A percentile compares a stretch with the other conserved stretches of the same genome.
Conservation (phyloP, 768 basidiomycete species). For the Lentinula detonsa region DNA sequence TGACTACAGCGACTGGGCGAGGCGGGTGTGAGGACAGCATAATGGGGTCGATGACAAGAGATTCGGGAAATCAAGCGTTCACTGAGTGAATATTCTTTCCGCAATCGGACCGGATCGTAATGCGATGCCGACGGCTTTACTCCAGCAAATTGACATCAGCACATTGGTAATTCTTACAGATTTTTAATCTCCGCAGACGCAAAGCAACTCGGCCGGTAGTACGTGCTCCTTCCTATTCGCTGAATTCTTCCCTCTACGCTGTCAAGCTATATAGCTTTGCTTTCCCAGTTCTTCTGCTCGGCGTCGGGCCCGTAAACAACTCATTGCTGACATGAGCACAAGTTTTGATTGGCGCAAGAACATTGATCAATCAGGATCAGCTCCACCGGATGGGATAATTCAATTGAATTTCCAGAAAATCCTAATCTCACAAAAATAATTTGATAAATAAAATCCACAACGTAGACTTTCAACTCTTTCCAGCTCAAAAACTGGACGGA, state of each 20-base stretch:
- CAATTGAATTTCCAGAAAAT: neutral
- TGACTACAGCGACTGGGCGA: neutral
- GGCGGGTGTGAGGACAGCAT: conserved; percentile 4
- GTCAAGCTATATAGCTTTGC: neutral
- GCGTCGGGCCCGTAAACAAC: neutral
- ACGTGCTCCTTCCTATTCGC: neutral
- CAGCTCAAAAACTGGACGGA: no score
- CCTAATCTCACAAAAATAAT: neutral
- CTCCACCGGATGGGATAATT: neutral
- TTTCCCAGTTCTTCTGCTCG: neutral
- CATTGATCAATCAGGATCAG: neutral
- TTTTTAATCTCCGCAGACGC: neutral
- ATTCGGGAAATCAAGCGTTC: neutral
- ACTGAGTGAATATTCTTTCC: neutral
- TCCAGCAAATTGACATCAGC: neutral
- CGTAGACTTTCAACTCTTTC: no score
- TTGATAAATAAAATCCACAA: no score
- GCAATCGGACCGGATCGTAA: neutral
- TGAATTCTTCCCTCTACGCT: neutral
- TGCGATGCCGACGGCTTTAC: neutral
- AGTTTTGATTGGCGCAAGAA: conserved; percentile 1
- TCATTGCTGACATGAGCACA: neutral
- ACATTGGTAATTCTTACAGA: neutral
- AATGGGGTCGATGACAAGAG: conserved; percentile 1
- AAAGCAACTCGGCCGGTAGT: neutral